A percentile compares a stretch with the other conserved stretches of the same genome.
These are phyloP conservation scores for Tolypocladium guangdongense DNA, from an alignment of 2,329 filamentous ascomycete genomes.

Conservation along the genomic window DNA sequence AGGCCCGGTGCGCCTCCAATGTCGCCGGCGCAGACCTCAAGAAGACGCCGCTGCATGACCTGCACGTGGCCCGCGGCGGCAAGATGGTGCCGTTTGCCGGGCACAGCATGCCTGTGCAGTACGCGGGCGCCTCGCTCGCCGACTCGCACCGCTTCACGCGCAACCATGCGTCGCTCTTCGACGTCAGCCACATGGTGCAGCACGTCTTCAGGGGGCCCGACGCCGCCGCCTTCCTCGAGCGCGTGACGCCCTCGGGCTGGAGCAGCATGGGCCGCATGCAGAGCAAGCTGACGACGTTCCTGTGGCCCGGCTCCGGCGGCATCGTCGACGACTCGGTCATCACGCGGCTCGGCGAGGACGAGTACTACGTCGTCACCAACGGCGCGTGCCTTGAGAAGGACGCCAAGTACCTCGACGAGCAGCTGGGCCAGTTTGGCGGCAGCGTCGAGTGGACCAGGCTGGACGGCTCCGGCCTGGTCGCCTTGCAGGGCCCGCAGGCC, in stretches of 20 bases:
- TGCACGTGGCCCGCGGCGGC: conserved; percentile 66
- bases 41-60: conserved; percentile 67
- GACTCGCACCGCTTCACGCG: conserved; percentile 89
- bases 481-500: conserved; percentile 77
- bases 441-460: conserved; percentile 58
- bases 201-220: conserved; percentile 75
- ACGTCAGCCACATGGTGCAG: conserved; percentile 95
- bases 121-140: conserved; percentile 62
- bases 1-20: conserved; percentile 14
- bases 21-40: conserved; percentile 25
- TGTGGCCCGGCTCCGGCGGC: conserved; percentile 71
- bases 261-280: conserved; percentile 52
- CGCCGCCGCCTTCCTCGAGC: conserved; percentile 71
- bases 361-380: conserved; percentile 92
- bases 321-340: conserved; percentile 94
- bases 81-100: conserved; percentile 98
- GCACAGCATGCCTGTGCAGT: conserved; percentile 88
- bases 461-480: conserved; percentile 66
- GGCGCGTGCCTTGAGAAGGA: conserved; percentile 88
- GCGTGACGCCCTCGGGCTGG: conserved; percentile 68
- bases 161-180: conserved; percentile 79
- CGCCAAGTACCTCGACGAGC: conserved; percentile 58
- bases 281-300: conserved; percentile 73
- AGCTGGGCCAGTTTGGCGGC: conserved; percentile 50
- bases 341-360: conserved; percentile 60